Evolutionary conservation across 345 rosid species (phyloP), one percentile per base, ranked within the genome.

Genomic region (Ceriops decandra): DNA sequence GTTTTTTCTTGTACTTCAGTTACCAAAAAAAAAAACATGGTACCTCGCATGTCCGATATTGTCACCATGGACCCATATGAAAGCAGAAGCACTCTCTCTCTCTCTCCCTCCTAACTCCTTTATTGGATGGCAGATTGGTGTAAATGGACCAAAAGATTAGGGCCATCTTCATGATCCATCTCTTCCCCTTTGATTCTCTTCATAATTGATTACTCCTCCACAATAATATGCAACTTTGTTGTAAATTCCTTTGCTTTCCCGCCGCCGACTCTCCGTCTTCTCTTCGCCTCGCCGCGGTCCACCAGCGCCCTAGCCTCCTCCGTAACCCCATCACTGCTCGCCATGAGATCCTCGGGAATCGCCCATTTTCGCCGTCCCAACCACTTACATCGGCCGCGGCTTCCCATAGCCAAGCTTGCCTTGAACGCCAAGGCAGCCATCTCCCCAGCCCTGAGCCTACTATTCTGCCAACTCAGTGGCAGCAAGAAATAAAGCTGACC

Each of bases 361-460:
- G 4, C 49, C 58, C 15, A 7, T 20, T 54, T 26, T 54, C 58
- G 28, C 22, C 6, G 28, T 22, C 47, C 9, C 58, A 26, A 6
- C 58, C 28, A 22, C 22, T 5, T n/a, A 22, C 9, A 10, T 54
- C 16, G 28, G 28, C 46, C 38, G 52, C 35, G 42, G 54, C 79
- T 11, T 66, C 62, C 68, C 21, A 80, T 46, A 7, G 75, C 84
- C 17, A 72, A 38, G 68, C 75, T 72, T 15, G 84, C 84, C 75
- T 77, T 81, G 6, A 72, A 77, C 1, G 84, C 82, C 70, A 81
- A 68, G 16, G 70, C 68, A 7, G 81, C 82, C 79, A 81, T 81
- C 30, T 77, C 74, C 2, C 72, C 49, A 26, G 79, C 72, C 53
- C 56, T 60, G 15, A 81, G 64, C 31, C 51, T 70, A 56, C 28